Conservation (phyloP, 2,329 filamentous ascomycete genomes). For the Talaromyces pinophilus region DNA sequence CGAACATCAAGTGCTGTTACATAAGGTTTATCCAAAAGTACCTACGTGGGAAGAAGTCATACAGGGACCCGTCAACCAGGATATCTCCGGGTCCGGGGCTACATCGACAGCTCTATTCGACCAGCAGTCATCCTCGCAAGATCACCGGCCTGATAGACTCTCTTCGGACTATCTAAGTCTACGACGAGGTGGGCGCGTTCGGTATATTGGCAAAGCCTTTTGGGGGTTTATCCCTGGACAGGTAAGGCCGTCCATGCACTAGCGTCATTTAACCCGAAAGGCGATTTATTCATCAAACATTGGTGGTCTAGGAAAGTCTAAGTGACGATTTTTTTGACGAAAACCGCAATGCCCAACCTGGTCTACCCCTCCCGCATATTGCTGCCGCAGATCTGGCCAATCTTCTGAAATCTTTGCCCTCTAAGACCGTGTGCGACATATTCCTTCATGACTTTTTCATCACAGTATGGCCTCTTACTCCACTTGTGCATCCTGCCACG, state of each 20-base stretch:
- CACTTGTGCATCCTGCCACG: conserved; percentile 8
- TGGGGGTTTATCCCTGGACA: conserved; percentile 14
- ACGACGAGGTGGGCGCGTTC: conserved; percentile 8
- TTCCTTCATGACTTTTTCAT: background rate
- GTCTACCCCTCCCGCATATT: conserved; percentile 14
- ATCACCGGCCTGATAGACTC: background rate
- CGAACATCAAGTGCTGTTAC: background rate
- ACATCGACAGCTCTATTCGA: background rate
- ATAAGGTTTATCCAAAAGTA: background rate
- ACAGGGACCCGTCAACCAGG: background rate
- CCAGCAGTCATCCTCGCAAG: background rate
- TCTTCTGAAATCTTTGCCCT: conserved; percentile 10
- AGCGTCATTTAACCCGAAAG: no score
- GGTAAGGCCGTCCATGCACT: background rate
- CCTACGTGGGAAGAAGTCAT: background rate
- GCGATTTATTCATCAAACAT: background rate
- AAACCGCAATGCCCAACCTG: conserved; percentile 9
- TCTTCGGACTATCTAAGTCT: conserved; percentile 17
- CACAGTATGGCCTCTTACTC: conserved; percentile 9
- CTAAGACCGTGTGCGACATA: conserved; percentile 13
- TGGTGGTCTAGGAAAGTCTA: conserved; percentile 3
- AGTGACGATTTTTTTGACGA: conserved; percentile 18
- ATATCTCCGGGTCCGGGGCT: background rate
- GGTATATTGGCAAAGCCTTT: conserved; percentile 13
- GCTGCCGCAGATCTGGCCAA: background rate